These are phyloP conservation scores for Penicillium oxalicum DNA, from an alignment of 2,329 filamentous ascomycete genomes.

Conservation along the genomic window DNA sequence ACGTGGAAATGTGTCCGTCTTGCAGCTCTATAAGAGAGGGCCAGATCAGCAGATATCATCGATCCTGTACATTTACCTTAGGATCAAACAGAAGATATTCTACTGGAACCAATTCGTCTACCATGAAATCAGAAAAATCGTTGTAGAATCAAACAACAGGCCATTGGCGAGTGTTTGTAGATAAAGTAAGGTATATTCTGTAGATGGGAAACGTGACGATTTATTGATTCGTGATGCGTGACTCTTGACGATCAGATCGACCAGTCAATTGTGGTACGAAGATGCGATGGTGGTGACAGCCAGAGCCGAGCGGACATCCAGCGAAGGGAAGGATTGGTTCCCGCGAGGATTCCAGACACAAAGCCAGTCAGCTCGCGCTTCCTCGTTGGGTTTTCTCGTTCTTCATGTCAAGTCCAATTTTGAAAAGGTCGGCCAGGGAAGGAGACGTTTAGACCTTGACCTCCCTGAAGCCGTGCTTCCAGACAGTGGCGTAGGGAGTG, in stretches of 20 bases:
- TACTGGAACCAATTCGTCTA: too few relatives aligned
- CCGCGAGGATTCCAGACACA: constrained; percentile 10
- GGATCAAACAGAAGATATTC: too few relatives aligned
- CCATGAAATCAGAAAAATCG: too few relatives aligned
- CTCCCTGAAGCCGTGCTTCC: constrained; percentile 88
- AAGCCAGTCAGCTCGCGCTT: constrained; percentile 14
- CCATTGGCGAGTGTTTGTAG: not conserved
- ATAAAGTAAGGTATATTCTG: not conserved
- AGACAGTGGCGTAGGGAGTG: constrained; percentile 83
- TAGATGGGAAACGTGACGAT: constrained; percentile 17
- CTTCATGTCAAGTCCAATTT: constrained; percentile 21
- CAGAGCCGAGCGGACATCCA: constrained; percentile 17
- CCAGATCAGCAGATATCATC: too few relatives aligned
- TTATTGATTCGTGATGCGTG: constrained; percentile 35
- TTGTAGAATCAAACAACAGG: too few relatives aligned
- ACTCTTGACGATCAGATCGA: constrained; percentile 26
- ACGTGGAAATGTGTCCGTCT: too few relatives aligned
- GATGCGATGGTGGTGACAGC: constrained; percentile 20
- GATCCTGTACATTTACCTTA: too few relatives aligned
- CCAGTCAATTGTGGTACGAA: constrained; percentile 27
- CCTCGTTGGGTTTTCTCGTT: constrained; percentile 18
- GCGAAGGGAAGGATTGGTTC: constrained; percentile 11
- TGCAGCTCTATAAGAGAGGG: too few relatives aligned
- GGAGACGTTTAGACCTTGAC: constrained; percentile 71
- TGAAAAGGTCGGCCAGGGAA: constrained; percentile 7